These are phyloP conservation scores for Stachybotrys elegans DNA, from an alignment of 2,329 filamentous ascomycete genomes.

Conservation along the genomic window DNA sequence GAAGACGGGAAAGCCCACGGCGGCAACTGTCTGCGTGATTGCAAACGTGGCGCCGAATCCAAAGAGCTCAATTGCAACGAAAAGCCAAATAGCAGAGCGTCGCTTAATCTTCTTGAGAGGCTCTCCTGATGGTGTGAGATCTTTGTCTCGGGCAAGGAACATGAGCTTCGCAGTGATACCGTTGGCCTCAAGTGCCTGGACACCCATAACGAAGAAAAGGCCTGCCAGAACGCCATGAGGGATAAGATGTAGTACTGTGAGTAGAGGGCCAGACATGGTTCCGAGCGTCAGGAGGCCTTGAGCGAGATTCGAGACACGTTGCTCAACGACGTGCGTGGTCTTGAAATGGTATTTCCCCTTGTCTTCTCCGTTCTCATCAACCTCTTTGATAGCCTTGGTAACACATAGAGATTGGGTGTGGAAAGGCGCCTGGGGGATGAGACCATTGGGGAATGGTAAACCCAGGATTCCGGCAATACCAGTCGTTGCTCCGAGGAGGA, in stretches of 20 bases:
- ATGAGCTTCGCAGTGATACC: slow-evolving; percentile 72
- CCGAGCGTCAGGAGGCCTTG: slow-evolving; percentile 74
- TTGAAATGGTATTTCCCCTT: slow-evolving; percentile 52
- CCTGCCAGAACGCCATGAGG: slow-evolving; percentile 76
- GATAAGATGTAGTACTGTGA: slow-evolving; percentile 70
- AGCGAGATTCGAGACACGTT: slow-evolving; percentile 71
- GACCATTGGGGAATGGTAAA: slow-evolving; percentile 75
- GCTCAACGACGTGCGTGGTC: slow-evolving; percentile 65
- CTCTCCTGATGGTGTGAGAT: slow-evolving; percentile 54
- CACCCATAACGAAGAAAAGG: slow-evolving; percentile 80
- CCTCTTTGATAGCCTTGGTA: slow-evolving; percentile 47
- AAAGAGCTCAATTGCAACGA: slow-evolving; percentile 62
- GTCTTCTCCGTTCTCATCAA: slow-evolving; percentile 46
- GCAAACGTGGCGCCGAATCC: slow-evolving; percentile 76
- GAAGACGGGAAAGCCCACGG: slow-evolving; percentile 74
- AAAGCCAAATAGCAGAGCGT: slow-evolving; percentile 63
- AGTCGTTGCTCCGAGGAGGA: slow-evolving; percentile 73
- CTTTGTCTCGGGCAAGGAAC: slow-evolving; percentile 61
- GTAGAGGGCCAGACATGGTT: slow-evolving; percentile 71
- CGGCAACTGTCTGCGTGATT: slow-evolving; percentile 77
- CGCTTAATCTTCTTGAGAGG: slow-evolving; percentile 58
- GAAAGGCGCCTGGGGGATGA: slow-evolving; percentile 80
- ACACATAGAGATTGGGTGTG: slow-evolving; percentile 77
- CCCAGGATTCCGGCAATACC: slow-evolving; percentile 71
- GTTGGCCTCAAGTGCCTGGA: slow-evolving; percentile 71